Base-by-base conservation (phyloP, 495 filamentous ascomycete species). In the Delitschia confertaspora region DNA sequence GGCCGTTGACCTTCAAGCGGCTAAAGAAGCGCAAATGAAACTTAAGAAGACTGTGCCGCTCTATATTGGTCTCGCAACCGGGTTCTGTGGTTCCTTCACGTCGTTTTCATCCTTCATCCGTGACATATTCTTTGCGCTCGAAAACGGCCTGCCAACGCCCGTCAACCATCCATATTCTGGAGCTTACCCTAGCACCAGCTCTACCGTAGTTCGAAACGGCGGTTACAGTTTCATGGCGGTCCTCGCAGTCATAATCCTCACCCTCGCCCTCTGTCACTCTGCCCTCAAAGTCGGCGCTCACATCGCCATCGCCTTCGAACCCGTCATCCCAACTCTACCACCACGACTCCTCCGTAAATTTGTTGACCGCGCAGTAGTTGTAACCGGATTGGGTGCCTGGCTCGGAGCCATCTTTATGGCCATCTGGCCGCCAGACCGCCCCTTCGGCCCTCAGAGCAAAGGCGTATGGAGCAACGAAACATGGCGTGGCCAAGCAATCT, bases 51-150 rank as follows among this genome's bases (percentile, higher is more conserved):
- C 83, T 2, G 80, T 91, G 32, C 88, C 88, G 0, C 71, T 95
- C 0, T 95, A 91, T 59, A 84, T 95, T 42, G 91, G 91, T 14
- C 76, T 98, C 1, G 78, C 89, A 0, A 93, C 85, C 2, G 91
- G 91, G 9, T 95, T 93, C 66, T 96, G 91, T 62, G 91, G 91
- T 41, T 87, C 79, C 53, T 80, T 91, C 38, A 96, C 91, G 3
- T 86, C 81, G 26, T 96, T 95, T 64, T 94, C 88, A 0, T 78
- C 83, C 9, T 94, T 95, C 58, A 80, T 88, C 29, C 77, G 88
- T 3, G 89, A 93, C 56, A 63, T 71, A 34, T 95, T 93, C 61
- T 70, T 93, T n/a, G 80, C 85, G 0, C 60, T 95, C 9, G 79
- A 84, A 5, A 93, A 95, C 57, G 73, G 78, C 38, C 65, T 86